Base-by-base conservation (phyloP, 116 monocot species). In the Phalaenopsis hybrid region DNA sequence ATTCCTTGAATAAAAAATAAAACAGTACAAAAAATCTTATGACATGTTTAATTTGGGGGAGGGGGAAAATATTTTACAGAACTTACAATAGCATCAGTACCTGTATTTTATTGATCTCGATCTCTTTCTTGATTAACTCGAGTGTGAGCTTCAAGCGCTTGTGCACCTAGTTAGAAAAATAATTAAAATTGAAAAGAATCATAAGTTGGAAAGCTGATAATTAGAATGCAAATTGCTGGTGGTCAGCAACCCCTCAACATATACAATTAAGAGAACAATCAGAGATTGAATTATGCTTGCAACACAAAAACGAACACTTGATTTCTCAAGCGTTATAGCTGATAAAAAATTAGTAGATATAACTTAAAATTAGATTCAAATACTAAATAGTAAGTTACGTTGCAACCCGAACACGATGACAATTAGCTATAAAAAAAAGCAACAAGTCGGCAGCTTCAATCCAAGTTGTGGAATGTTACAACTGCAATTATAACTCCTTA, bases 341-440 rank as follows among this genome's bases (percentile, higher is more conserved):
- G 70, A 70, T 11, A 70, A 37, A 70, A 8, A 37, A 12, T 70
- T 70, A 0, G 37, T 33, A 15, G 37, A 70, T 15, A 4, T 33
- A 70, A 70, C 8, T 31, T 70, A 70, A 70, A 34, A 70, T 37
- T 70, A 70, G 11, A 70, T 70, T 70, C 11, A 37, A 70, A 70
- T 37, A 70, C 34, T 12, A 70, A 37, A 37, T 33, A 33, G 37
- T 15, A 70, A 70, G 70, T 34, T 15, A 70, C 21, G 21, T 65
- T 65, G 65, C 70, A 70, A 70, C 13, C 13, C 12, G 37, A 70
- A 70, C 25, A 52, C 52, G 21, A n/a, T 61, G n/a, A 8, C 4
- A 61, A 61, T n/a, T n/a, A 23, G 61, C 23, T 61, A 58, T 49
- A 52, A 52, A 52, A 52, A 2, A 52, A 52, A 52, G 52, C 52